A percentile compares a stretch with the other conserved stretches of the same genome.
phyloP scores from a whole-genome alignment of 2,329 filamentous ascomycete species.

The Didymellaceae sp. region DNA sequence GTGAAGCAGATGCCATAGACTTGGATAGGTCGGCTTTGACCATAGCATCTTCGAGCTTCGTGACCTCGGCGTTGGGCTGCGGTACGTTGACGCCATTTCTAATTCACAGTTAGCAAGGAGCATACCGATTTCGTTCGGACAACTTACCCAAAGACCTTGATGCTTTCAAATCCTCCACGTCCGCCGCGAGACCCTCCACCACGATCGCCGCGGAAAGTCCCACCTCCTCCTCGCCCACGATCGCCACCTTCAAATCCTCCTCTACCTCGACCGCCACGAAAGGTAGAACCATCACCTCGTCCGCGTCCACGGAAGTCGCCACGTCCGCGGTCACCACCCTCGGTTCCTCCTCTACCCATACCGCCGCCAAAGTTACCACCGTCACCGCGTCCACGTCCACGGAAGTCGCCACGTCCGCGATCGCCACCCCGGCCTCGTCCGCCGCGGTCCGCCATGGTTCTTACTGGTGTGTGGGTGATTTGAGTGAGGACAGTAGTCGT shows the following conservation, averaged over 20 bases:
- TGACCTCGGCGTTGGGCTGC: constrained; percentile 40
- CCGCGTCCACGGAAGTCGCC: constrained; percentile 32
- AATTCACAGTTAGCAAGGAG: not conserved
- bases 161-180: constrained; percentile 19
- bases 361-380: constrained; percentile 30
- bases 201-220: constrained; percentile 16
- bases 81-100: constrained; percentile 42
- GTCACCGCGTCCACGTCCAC: constrained; percentile 30
- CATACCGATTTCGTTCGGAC: not conserved
- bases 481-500: not conserved
- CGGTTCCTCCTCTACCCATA: constrained; percentile 15
- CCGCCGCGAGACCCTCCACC: constrained; percentile 14
- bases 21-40: constrained; percentile 38
- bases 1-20: constrained; percentile 29
- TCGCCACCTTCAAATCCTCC: constrained; percentile 19
- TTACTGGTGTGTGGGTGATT: not conserved
- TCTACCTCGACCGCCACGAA: constrained; percentile 22
- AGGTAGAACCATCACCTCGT: constrained; percentile 31
- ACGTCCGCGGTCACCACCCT: constrained; percentile 27
- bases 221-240: constrained; percentile 29
- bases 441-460: constrained; percentile 13
- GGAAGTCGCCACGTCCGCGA: constrained; percentile 31
- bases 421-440: constrained; percentile 21
- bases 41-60: constrained; percentile 37
- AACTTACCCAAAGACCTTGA: constrained; percentile 35